Conservation (phyloP, 306 rosid genomes). For the Medicago lupulina region DNA sequence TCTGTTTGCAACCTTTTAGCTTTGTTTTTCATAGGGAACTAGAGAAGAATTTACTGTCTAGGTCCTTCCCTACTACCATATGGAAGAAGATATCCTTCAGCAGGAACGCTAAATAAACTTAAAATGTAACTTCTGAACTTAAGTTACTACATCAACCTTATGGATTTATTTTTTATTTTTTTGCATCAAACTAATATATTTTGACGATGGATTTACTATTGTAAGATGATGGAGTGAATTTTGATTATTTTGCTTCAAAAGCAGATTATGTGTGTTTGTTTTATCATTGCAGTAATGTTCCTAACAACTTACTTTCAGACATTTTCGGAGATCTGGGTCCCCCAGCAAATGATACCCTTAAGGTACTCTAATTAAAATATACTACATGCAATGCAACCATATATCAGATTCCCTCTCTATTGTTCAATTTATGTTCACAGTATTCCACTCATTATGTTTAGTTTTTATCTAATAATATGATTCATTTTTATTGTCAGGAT, state of each 20-base stretch:
- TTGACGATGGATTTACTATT: background rate
- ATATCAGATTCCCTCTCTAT: no score
- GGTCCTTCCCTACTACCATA: slow-evolving; percentile 54
- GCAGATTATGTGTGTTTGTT: slow-evolving; percentile 23
- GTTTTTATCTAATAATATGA: background rate
- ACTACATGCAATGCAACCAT: slow-evolving; percentile 16
- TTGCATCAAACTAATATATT: background rate
- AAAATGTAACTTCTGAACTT: slow-evolving; percentile 53
- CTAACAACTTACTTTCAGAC: slow-evolving; percentile 60
- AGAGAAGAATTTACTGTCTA: slow-evolving; percentile 54
- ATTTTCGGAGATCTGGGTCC: slow-evolving; percentile 52
- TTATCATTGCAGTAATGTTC: slow-evolving; percentile 65
- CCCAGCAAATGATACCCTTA: slow-evolving; percentile 67
- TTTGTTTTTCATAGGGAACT: slow-evolving; percentile 56
- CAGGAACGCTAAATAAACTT: slow-evolving; percentile 52
- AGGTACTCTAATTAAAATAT: slow-evolving; percentile 55
- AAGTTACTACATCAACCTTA: slow-evolving; percentile 10
- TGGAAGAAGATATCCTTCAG: slow-evolving; percentile 59
- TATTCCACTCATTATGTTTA: slow-evolving; percentile 1
- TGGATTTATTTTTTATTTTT: background rate
- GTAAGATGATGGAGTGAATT: background rate
- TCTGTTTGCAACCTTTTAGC: background rate
- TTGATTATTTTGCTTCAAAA: slow-evolving; percentile 28
- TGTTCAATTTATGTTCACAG: background rate
- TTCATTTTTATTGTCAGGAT: background rate